phyloP scores from a whole-genome alignment of 345 rosid species.

The Capsella bursapastoris region DNA sequence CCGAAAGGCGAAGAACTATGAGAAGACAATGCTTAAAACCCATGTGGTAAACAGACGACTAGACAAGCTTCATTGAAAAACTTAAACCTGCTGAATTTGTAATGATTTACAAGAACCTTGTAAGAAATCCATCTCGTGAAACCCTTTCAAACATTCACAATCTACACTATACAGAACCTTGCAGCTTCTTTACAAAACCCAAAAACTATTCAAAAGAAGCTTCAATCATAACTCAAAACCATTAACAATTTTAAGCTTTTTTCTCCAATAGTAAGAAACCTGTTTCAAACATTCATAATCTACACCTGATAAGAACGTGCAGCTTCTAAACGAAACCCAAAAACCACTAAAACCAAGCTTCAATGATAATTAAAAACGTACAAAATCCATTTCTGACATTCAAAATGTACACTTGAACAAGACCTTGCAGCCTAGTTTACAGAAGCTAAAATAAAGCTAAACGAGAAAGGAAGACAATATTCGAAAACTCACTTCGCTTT shows the following conservation, averaged over 20 bases:
- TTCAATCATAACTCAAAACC: neutral
- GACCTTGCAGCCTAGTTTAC: neutral
- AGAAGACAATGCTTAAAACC: constrained; percentile 19
- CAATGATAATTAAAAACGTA: neutral
- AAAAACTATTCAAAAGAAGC: neutral
- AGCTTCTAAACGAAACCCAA: neutral
- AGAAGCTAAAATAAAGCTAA: neutral
- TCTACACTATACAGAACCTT: neutral
- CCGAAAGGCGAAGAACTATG: constrained; percentile 1
- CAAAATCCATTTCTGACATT: constrained; percentile 6
- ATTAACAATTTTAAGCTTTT: neutral
- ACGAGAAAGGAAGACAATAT: constrained; percentile 6
- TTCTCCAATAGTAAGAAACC: neutral
- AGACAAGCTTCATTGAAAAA: neutral
- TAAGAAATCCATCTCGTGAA: neutral
- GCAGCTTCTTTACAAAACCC: constrained; percentile 15
- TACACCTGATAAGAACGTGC: constrained; percentile 4
- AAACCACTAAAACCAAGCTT: constrained; percentile 12
- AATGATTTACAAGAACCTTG: neutral
- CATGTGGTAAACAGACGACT: neutral
- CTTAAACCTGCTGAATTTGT: neutral
- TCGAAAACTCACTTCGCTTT: constrained; percentile 72
- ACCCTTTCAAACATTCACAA: constrained; percentile 16
- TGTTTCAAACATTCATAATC: constrained; percentile 12
- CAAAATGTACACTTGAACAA: constrained; percentile 19